phyloP scores from a whole-genome alignment of 805 yeast species.

The Saccharomycopsis oosterbeekiorum region DNA sequence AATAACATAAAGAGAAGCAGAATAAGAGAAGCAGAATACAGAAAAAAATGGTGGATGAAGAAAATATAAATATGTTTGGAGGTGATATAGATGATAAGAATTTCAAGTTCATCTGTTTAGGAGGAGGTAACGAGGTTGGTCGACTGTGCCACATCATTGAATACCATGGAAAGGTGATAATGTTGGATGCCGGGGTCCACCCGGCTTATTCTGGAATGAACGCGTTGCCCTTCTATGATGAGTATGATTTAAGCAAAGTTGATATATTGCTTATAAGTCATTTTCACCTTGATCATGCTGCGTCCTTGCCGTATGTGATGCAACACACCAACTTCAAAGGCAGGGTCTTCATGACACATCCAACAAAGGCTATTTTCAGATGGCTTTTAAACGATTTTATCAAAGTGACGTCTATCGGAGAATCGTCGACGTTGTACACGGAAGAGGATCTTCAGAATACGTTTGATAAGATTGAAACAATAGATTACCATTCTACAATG shows the following conservation, averaged over 20 bases:
- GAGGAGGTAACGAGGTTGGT: conserved; percentile 99
- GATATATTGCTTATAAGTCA: conserved; percentile 86
- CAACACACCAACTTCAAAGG: conserved; percentile 93
- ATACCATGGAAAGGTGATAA: conserved; percentile 87
- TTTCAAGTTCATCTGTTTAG: conserved; percentile 74
- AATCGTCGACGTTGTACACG: conserved; percentile 52
- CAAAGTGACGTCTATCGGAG: conserved; percentile 61
- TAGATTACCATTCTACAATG: conserved; percentile 91
- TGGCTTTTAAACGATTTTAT: conserved; percentile 95
- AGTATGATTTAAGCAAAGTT: conserved; percentile 78
- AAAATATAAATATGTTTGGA: neutral
- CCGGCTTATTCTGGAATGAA: conserved; percentile 89
- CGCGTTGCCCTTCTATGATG: conserved; percentile 92
- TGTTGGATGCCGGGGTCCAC: conserved; percentile 97
- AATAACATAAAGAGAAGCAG: no score
- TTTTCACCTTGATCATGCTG: conserved; percentile 97
- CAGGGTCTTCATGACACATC: conserved; percentile 97
- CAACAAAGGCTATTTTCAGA: conserved; percentile 94
- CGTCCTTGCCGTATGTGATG: conserved; percentile 95
- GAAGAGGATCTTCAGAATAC: conserved; percentile 86
- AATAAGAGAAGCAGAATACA: no score
- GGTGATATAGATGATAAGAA: conserved; percentile 23
- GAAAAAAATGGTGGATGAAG: neutral
- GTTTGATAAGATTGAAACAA: conserved; percentile 83
- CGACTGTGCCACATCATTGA: conserved; percentile 89